Evolutionary conservation across 2,329 filamentous ascomycete genomes (phyloP).

Genomic region (Xylariaceae sp.): DNA sequence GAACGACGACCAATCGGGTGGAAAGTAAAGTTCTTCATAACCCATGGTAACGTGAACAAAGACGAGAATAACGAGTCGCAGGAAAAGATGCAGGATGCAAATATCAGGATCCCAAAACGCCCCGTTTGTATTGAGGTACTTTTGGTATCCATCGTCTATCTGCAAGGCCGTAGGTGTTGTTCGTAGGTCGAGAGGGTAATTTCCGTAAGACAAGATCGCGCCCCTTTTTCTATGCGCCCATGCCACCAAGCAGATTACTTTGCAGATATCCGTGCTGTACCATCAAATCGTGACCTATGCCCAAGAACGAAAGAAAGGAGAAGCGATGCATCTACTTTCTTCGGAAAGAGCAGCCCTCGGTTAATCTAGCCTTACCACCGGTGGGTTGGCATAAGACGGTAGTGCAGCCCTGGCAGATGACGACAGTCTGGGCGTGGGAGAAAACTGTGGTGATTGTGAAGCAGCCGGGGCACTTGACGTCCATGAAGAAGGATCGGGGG

Average conservation of each 20-base stretch:
- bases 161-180: conserved; percentile 44
- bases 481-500: conserved; percentile 99
- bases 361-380: conserved; percentile 97
- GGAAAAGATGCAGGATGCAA: conserved; percentile 56
- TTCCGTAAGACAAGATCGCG: conserved; percentile 31
- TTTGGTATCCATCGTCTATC: conserved; percentile 69
- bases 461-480: conserved; percentile 99
- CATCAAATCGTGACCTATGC: conserved; percentile 43
- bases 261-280: conserved; percentile 59
- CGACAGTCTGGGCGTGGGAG: conserved; percentile 99
- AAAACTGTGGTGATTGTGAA: conserved; percentile 99
- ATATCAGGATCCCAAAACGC: conserved; percentile 80
- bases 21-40: conserved; percentile 28
- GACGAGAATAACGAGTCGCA: conserved; percentile 41
- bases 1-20: conserved; percentile 34
- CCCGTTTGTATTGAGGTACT: conserved; percentile 53
- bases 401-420: conserved; percentile 99
- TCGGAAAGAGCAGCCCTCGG: conserved; percentile 99
- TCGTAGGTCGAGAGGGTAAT: conserved; percentile 30
- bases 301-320: conserved; percentile 38
- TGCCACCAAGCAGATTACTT: conserved; percentile 40
- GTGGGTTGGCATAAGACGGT: conserved; percentile 99
- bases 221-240: conserved; percentile 43
- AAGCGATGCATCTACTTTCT: conserved; percentile 79
- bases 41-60: conserved; percentile 12